Percentiles rank a stretch among this genome's conserved stretches.
Conservation (phyloP, 495 filamentous ascomycete species). For the Glarea lozoyensis region DNA sequence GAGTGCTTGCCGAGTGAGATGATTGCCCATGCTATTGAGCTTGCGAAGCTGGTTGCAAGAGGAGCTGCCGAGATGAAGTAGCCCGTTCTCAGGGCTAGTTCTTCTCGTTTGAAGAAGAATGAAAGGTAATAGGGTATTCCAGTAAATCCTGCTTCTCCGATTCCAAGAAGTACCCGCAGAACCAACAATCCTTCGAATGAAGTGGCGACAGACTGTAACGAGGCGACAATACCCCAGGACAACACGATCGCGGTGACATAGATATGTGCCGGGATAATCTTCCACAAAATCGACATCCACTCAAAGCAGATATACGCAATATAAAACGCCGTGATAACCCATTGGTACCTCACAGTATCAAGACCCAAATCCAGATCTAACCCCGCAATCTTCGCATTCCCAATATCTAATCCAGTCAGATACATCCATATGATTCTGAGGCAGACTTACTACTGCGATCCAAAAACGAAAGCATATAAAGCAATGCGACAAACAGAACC, state of each 20-base stretch:
- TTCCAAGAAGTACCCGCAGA: conserved; percentile 59
- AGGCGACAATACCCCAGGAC: conserved; percentile 60
- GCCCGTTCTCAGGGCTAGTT: conserved; percentile 71
- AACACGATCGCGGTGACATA: conserved; percentile 55
- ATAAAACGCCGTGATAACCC: conserved; percentile 74
- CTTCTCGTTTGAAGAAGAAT: conserved; percentile 79
- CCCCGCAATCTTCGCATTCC: conserved; percentile 70
- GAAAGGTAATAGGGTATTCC: conserved; percentile 73
- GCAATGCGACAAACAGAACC: conserved; percentile 68
- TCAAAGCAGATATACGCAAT: conserved; percentile 59
- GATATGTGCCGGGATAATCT: conserved; percentile 53
- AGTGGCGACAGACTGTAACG: conserved; percentile 58
- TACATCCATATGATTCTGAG: too few species aligned
- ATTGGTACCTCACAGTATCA: conserved; percentile 66
- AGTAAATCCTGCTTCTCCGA: conserved; percentile 66
- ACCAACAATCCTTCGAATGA: conserved; percentile 65
- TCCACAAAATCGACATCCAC: conserved; percentile 69
- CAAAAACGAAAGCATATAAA: conserved; percentile 77
- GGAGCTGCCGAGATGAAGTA: conserved; percentile 79
- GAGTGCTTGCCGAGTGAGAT: conserved; percentile 47
- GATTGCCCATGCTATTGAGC: conserved; percentile 75
- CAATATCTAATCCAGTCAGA: conserved; percentile 73
- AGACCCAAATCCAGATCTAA: conserved; percentile 55
- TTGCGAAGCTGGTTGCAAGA: conserved; percentile 74
- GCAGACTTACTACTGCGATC: conserved; percentile 76